A percentile compares a stretch with the other conserved stretches of the same genome.
Evolutionary conservation across 495 filamentous ascomycete species (phyloP).

Genomic region (Lepidopterella palustris): DNA sequence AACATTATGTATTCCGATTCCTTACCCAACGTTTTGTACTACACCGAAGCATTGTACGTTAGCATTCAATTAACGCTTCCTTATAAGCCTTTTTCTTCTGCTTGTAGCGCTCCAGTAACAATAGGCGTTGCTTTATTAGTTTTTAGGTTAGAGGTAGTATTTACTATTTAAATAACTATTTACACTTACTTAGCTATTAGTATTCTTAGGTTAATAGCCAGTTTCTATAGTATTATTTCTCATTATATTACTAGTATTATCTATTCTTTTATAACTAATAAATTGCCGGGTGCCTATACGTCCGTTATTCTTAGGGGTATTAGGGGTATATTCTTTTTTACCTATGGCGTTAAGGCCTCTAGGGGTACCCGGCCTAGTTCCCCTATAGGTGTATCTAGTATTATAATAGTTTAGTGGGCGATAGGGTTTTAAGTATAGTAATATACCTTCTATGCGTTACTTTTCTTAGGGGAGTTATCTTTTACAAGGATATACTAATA

Average conservation of each 20-base stretch:
- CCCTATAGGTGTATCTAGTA: not conserved
- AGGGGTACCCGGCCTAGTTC: not conserved
- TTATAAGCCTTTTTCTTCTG: too few species aligned
- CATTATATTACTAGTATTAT: conserved; percentile 1
- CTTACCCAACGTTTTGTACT: too few species aligned
- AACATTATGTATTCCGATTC: too few species aligned
- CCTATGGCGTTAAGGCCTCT: not conserved
- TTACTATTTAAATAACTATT: not conserved
- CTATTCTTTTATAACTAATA: not conserved
- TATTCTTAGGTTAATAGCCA: not conserved
- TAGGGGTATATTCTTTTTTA: not conserved
- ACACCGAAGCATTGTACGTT: too few species aligned
- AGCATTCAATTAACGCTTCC: too few species aligned
- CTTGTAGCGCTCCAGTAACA: too few species aligned
- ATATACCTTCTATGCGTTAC: not conserved
- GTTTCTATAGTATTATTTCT: not conserved
- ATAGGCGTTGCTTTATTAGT: conserved; percentile 2
- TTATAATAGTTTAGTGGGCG: not conserved
- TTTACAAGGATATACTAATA: conserved; percentile 16
- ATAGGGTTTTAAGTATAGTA: not conserved
- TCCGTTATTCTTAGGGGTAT: not conserved
- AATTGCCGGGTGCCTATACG: not conserved
- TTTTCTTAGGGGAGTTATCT: conserved; percentile 6
- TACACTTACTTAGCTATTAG: not conserved
- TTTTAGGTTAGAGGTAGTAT: not conserved